Evolutionary conservation across 495 filamentous ascomycete species (phyloP).

Genomic region (Neurospora intermedia): DNA sequence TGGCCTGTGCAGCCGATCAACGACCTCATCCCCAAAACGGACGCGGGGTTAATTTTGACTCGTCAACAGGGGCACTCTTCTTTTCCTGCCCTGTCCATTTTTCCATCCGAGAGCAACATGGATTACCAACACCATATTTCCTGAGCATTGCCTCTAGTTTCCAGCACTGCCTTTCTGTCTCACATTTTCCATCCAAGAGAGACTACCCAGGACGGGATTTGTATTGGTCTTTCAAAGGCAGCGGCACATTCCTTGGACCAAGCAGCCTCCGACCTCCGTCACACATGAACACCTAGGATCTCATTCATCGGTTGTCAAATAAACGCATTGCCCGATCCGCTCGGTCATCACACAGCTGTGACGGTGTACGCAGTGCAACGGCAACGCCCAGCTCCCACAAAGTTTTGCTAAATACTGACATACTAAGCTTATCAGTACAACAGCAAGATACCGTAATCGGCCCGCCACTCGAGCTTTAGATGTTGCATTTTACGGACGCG

Average conservation of each 20-base stretch:
- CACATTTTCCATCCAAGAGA: neutral
- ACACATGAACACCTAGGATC: neutral
- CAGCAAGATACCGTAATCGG: neutral
- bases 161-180: neutral
- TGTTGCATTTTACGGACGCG: neutral
- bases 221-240: neutral
- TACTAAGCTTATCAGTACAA: neutral
- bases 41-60: neutral
- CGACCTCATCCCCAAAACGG: neutral
- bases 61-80: neutral
- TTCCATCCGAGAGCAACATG: neutral
- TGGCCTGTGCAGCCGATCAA: neutral
- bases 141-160: neutral
- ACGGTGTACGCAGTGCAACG: neutral
- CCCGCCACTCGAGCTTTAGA: neutral
- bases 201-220: neutral
- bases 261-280: neutral
- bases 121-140: neutral
- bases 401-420: neutral
- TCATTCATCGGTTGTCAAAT: neutral
- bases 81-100: neutral
- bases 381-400: neutral
- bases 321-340: neutral
- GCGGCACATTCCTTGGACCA: neutral
- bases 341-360: neutral